Conservation (phyloP, 352 stramenopile species). For the Phytopythium boreale region DNA sequence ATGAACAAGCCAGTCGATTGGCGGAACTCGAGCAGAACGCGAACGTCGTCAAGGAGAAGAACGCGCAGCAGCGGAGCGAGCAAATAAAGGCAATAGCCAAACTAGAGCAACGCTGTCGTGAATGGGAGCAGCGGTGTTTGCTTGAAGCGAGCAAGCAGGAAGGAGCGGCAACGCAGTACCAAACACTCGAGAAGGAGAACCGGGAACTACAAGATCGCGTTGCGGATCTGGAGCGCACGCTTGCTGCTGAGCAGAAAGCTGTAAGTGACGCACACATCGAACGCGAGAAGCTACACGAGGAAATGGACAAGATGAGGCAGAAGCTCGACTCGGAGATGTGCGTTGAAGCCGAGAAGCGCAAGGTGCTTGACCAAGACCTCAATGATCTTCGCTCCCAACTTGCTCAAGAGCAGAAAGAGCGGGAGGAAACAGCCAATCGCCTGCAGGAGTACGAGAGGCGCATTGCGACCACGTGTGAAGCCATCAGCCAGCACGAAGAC, state of each 20-base stretch:
- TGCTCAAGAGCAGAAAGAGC: constrained; percentile 41
- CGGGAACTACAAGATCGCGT: constrained; percentile 18
- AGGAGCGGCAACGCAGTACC: not conserved
- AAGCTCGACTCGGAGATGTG: constrained; percentile 18
- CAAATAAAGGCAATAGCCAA: not conserved
- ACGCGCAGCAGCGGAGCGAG: constrained; percentile 1
- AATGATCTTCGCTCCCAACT: constrained; percentile 29
- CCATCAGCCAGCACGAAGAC: constrained; percentile 70
- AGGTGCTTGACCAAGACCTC: constrained; percentile 30
- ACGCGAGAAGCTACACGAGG: constrained; percentile 12
- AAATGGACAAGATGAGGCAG: constrained; percentile 11
- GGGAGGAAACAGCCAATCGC: constrained; percentile 60
- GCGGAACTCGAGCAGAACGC: constrained; percentile 32
- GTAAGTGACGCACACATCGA: constrained; percentile 9
- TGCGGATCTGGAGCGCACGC: constrained; percentile 26
- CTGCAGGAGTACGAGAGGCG: constrained; percentile 72
- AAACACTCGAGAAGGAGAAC: constrained; percentile 24
- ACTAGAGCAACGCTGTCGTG: not conserved
- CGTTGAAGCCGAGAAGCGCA: constrained; percentile 9
- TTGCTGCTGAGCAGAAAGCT: constrained; percentile 6
- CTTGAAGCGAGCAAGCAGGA: not conserved
- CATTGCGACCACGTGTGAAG: constrained; percentile 64
- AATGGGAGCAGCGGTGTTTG: not conserved
- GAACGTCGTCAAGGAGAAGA: constrained; percentile 23
- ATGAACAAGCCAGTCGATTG: constrained; percentile 26